These are phyloP conservation scores for Kodamaea kakaduensis DNA, from an alignment of 805 yeast genomes.

Conservation along the genomic window DNA sequence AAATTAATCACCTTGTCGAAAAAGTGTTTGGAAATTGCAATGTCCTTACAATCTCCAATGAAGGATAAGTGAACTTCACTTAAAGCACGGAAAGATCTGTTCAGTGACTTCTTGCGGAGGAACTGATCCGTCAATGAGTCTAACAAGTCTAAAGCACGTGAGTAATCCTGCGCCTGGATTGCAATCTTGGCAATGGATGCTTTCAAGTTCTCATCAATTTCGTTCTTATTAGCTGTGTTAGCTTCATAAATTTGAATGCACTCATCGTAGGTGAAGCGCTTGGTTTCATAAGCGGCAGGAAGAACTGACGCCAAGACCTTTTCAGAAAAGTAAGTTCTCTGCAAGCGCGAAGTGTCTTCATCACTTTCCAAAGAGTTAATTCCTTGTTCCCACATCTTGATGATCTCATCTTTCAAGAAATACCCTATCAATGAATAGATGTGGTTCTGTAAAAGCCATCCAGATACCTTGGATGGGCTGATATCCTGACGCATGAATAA, in stretches of 20 bases:
- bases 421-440: slow-evolving; percentile 41
- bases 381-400: slow-evolving; percentile 66
- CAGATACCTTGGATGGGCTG: slow-evolving; percentile 18
- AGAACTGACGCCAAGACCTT: slow-evolving; percentile 65
- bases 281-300: slow-evolving; percentile 60
- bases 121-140: slow-evolving; percentile 50
- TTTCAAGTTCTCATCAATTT: slow-evolving; percentile 46
- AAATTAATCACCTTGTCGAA: slow-evolving; percentile 67
- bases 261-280: slow-evolving; percentile 58
- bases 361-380: slow-evolving; percentile 26
- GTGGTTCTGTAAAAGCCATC: slow-evolving; percentile 22
- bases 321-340: slow-evolving; percentile 50
- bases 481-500: slow-evolving; percentile 28
- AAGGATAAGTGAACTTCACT: slow-evolving; percentile 74
- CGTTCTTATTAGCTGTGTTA: slow-evolving; percentile 27
- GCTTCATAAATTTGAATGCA: slow-evolving; percentile 52
- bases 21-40: slow-evolving; percentile 66
- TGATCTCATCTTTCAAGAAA: slow-evolving; percentile 58
- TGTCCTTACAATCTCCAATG: slow-evolving; percentile 72
- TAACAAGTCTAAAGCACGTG: slow-evolving; percentile 62
- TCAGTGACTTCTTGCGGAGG: slow-evolving; percentile 29
- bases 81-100: slow-evolving; percentile 33
- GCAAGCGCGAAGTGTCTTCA: slow-evolving; percentile 18
- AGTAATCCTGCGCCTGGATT: slow-evolving; percentile 57
- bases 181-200: slow-evolving; percentile 75